Conservation (phyloP, 2,329 filamentous ascomycete genomes). For the Penicillium frequentans region DNA sequence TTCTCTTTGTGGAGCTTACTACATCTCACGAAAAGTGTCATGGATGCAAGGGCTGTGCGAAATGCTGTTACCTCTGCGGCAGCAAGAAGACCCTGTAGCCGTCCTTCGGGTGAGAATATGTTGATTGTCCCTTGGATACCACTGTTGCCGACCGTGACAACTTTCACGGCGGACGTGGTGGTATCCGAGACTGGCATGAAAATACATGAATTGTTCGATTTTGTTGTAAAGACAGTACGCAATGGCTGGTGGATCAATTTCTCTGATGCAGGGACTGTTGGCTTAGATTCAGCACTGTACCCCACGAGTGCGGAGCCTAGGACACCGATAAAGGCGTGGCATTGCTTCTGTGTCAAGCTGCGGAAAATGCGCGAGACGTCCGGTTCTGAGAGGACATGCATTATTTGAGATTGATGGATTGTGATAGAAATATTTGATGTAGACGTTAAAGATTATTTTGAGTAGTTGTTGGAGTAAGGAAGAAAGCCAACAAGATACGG, state of each 20-base stretch:
- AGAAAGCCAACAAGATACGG: background rate
- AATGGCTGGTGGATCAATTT: slow-evolving; percentile 45
- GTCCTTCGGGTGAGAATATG: slow-evolving; percentile 63
- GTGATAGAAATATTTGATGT: background rate
- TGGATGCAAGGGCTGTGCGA: slow-evolving; percentile 72
- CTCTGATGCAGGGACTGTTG: slow-evolving; percentile 22
- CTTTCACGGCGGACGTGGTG: slow-evolving; percentile 68
- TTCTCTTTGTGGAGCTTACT: slow-evolving; percentile 27
- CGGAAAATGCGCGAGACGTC: slow-evolving; percentile 35
- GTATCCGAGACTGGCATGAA: slow-evolving; percentile 73
- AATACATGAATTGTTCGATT: slow-evolving; percentile 56
- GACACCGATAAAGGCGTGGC: slow-evolving; percentile 35
- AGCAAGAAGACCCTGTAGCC: slow-evolving; percentile 67
- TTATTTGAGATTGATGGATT: slow-evolving; percentile 12
- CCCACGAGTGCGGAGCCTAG: slow-evolving; percentile 36
- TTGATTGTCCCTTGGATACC: slow-evolving; percentile 67
- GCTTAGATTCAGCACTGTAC: slow-evolving; percentile 31
- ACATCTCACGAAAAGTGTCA: slow-evolving; percentile 60
- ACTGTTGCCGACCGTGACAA: slow-evolving; percentile 57
- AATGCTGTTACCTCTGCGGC: slow-evolving; percentile 76
- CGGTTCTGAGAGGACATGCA: slow-evolving; percentile 38
- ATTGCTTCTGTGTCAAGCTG: slow-evolving; percentile 31
- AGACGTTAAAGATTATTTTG: background rate
- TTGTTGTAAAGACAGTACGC: slow-evolving; percentile 42
- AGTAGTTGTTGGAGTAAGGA: background rate